Evolutionary conservation across 2,329 filamentous ascomycete genomes (phyloP), one percentile per base, ranked within the genome.

Genomic region (Chaetothyriales sp.): DNA sequence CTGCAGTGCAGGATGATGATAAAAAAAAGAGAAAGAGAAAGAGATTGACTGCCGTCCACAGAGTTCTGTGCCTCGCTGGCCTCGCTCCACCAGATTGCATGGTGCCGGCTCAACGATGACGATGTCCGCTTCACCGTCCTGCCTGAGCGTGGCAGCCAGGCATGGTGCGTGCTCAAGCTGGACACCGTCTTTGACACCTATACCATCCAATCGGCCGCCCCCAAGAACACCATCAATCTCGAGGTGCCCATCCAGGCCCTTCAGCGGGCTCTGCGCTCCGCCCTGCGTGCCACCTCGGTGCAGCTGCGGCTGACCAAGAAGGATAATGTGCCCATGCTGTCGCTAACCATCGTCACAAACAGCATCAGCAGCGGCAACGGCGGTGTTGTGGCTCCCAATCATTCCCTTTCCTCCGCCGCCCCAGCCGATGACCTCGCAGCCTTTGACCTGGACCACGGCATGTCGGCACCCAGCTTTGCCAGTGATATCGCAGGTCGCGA

Each of bases 51-150:
- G 43, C 43, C 54, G 15, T 26, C 6, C 53, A 3, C 60, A 80
- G 79, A 81, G 61, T 71, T 82, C 55, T 78, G 76, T 10, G 77
- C 77, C 12, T 81, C 79, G 4, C 71, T 83, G 49, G 73, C 76
- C 25, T 80, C 78, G 12, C 68, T 83, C 18, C 86, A 88, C 58
- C 88, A 90, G 67, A 83, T 93, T 55, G 87, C 86, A 45, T 95
- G 89, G 88, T 76, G 95, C 56, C 84, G 88, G 58, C 78, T 98
- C 32, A 86, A 90, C 69, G 80, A 93, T 69, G 82, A 89, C 53
- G 82, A 83, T 50, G 82, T 90, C 51, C 88, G 89, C 60, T 95
- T 98, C 70, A 96, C 92, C 53, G 86, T 96, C 62, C 90, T 96
- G 55, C 89, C 92, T 0, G 88, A 95, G 64, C 83, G 86, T 62